Percentiles rank a stretch among this genome's conserved stretches.
Evolutionary conservation across 345 rosid genomes (phyloP).

Genomic region (Rhizophora apiculata): DNA sequence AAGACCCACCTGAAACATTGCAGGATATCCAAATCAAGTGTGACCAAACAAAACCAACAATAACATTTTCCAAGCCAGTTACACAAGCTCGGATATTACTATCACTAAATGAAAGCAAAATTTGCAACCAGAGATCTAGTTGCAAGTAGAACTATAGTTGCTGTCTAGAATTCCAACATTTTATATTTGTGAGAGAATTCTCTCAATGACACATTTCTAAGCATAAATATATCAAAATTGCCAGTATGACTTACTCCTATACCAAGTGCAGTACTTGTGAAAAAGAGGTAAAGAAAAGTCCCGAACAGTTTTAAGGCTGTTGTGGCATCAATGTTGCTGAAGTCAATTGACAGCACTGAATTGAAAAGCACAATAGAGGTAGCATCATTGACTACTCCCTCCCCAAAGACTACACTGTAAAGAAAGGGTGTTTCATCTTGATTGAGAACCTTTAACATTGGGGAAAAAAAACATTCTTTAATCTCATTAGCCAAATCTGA

Average conservation of each 20-base stretch:
- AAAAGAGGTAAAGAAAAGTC: conserved; percentile 60
- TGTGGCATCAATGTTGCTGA: conserved; percentile 31
- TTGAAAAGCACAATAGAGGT: conserved; percentile 75
- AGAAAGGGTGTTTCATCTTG: conserved; percentile 83
- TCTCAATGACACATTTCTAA: too few species aligned
- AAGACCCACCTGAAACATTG: conserved; percentile 51
- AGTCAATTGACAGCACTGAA: conserved; percentile 51
- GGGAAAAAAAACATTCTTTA: conserved; percentile 4
- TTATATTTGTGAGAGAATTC: too few species aligned
- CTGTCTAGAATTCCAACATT: too few species aligned
- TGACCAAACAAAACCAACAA: background rate
- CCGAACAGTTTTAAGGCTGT: conserved; percentile 46
- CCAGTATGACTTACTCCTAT: conserved; percentile 44
- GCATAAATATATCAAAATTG: too few species aligned
- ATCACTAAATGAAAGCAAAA: too few species aligned
- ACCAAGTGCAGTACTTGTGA: conserved; percentile 60
- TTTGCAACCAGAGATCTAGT: too few species aligned
- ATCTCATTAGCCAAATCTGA: background rate
- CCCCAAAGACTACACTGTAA: conserved; percentile 69
- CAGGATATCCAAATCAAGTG: conserved; percentile 4
- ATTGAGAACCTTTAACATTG: conserved; percentile 50
- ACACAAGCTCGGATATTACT: background rate
- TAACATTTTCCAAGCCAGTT: conserved; percentile 5
- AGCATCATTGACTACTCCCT: conserved; percentile 81
- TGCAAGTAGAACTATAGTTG: too few species aligned